phyloP scores from a whole-genome alignment of 129 eudicot genomes.

The Gnaphalium uliginosum region DNA sequence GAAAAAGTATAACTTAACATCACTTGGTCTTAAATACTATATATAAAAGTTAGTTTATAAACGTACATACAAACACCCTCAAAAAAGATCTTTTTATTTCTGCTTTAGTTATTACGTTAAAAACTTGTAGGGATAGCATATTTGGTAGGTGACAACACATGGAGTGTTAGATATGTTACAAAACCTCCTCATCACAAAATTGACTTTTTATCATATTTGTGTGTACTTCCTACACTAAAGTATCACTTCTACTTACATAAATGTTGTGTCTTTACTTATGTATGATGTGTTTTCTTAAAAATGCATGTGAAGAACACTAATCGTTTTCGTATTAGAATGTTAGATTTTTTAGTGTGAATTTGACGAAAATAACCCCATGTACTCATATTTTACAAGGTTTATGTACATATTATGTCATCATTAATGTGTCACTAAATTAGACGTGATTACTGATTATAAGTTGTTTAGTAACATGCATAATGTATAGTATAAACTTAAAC shows the following conservation, averaged over 20 bases:
- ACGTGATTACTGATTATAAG: no score
- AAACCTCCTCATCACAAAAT: conserved; percentile 25
- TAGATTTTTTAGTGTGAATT: neutral
- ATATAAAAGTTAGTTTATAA: neutral
- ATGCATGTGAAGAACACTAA: neutral
- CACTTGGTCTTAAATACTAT: neutral
- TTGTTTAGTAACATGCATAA: no score
- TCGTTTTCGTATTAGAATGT: neutral
- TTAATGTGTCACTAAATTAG: no score
- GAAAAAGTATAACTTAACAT: no score
- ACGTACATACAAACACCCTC: neutral
- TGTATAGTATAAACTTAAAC: no score
- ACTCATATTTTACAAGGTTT: neutral
- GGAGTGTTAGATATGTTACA: conserved; percentile 30
- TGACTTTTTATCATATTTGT: conserved; percentile 29
- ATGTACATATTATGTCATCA: neutral
- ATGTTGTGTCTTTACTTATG: conserved; percentile 14
- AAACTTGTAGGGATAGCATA: conserved; percentile 29
- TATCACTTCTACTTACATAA: conserved; percentile 18
- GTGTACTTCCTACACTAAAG: conserved; percentile 33
- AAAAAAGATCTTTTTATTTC: neutral
- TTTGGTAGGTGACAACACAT: conserved; percentile 29
- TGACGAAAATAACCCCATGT: neutral
- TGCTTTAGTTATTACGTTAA: neutral
- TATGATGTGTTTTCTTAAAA: neutral